These are phyloP conservation scores for Phylloboletellus chloephorus DNA, from an alignment of 1,284 basidiomycete species.

Conservation along the genomic window DNA sequence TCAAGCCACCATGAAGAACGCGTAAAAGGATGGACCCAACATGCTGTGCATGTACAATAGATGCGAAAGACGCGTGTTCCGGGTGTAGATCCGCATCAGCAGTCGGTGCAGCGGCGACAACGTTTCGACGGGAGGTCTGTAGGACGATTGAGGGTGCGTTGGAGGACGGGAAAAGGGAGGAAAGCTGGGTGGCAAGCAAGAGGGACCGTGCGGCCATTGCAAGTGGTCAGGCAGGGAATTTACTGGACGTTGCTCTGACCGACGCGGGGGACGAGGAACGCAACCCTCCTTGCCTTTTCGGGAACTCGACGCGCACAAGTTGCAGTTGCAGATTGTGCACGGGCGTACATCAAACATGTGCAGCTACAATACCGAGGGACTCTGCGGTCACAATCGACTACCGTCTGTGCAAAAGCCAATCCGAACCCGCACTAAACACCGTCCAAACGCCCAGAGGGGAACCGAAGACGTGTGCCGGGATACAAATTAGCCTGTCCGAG, in stretches of 20 bases:
- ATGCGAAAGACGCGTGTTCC: conserved; percentile 72
- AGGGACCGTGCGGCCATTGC: conserved; percentile 41
- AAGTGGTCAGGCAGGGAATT: background rate
- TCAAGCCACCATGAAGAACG: conserved; percentile 67
- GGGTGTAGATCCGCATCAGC: conserved; percentile 50
- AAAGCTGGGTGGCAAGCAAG: conserved; percentile 59
- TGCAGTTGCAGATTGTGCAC: too few species aligned
- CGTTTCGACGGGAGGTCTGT: conserved; percentile 51
- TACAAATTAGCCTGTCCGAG: background rate
- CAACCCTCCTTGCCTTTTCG: conserved; percentile 24
- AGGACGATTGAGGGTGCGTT: conserved; percentile 51
- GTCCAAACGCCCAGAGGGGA: background rate
- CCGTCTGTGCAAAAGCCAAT: background rate
- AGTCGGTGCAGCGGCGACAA: conserved; percentile 40
- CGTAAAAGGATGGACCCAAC: conserved; percentile 72
- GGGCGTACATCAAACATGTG: too few species aligned
- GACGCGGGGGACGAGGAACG: background rate
- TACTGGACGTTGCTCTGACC: background rate
- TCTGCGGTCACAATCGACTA: too few species aligned
- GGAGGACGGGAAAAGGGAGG: conserved; percentile 51
- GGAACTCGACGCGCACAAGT: too few species aligned
- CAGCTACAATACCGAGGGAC: too few species aligned
- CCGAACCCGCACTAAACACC: background rate
- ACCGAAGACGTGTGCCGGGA: conserved; percentile 1
- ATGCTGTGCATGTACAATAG: conserved; percentile 49